Conservation (phyloP, 129 eudicot species). For the Flaveria brownii region DNA sequence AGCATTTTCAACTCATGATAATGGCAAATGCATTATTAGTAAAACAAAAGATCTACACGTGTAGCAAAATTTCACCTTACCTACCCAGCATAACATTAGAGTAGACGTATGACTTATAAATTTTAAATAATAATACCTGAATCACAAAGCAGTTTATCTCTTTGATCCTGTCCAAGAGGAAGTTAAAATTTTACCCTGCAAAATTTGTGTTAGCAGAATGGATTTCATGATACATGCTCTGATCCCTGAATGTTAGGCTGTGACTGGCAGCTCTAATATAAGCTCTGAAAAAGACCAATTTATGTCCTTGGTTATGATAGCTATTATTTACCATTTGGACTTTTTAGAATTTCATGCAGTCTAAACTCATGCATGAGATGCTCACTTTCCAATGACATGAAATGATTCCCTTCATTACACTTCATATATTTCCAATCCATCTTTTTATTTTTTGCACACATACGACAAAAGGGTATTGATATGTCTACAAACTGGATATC, state of each 20-base stretch:
- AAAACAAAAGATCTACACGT: conserved; percentile 3
- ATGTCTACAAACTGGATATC: conserved; percentile 13
- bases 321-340: conserved; percentile 9
- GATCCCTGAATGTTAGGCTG: conserved; percentile 33
- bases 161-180: conserved; percentile 25
- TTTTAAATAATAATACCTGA: conserved; percentile 32
- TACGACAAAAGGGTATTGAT: conserved; percentile 22
- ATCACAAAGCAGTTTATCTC: conserved; percentile 35
- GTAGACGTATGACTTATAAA: conserved; percentile 18
- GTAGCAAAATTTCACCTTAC: conserved; percentile 13
- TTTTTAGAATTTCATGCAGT: conserved; percentile 14
- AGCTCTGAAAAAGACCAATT: conserved; percentile 27
- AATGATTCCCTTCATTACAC: conserved; percentile 20
- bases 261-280: conserved; percentile 24
- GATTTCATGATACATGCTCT: conserved; percentile 29
- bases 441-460: background rate
- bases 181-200: conserved; percentile 25
- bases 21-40: conserved; percentile 8
- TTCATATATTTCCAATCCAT: conserved; percentile 21
- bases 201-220: conserved; percentile 17
- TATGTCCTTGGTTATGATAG: conserved; percentile 29
- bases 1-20: conserved; percentile 13
- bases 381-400: conserved; percentile 27
- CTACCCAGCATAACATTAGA: conserved; percentile 14
- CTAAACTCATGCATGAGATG: conserved; percentile 38